These are phyloP conservation scores for Periconia digitata DNA, from an alignment of 2,329 filamentous ascomycete genomes.

Conservation along the genomic window DNA sequence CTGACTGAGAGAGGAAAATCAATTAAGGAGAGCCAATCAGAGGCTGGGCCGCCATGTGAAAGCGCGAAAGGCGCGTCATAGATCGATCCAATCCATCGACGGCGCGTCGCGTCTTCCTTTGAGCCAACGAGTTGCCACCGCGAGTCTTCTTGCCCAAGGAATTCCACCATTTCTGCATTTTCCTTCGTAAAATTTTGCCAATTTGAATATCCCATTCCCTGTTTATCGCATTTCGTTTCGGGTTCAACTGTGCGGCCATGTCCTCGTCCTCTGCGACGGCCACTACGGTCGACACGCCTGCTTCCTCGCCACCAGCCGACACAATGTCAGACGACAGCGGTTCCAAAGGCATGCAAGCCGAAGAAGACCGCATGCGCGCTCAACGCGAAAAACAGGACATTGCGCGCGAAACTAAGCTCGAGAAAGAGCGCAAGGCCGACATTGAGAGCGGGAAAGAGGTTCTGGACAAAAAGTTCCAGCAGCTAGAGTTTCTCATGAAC, in stretches of 20 bases:
- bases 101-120: conserved; percentile 23
- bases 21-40: not conserved
- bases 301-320: conserved; percentile 35
- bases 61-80: conserved; percentile 14
- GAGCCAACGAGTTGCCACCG: conserved; percentile 9
- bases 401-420: conserved; percentile 48
- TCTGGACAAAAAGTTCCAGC: conserved; percentile 55
- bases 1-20: not conserved
- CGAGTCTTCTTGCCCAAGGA: not conserved
- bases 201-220: not conserved
- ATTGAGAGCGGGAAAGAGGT: conserved; percentile 48
- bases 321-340: conserved; percentile 32
- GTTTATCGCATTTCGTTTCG: not conserved
- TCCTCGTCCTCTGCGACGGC: conserved; percentile 24
- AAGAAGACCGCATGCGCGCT: conserved; percentile 50
- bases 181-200: too few relatives aligned
- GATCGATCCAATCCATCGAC: conserved; percentile 12
- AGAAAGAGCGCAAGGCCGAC: conserved; percentile 50
- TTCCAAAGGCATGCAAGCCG: conserved; percentile 46
- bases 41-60: conserved; percentile 23
- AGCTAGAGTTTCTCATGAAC: conserved; percentile 54
- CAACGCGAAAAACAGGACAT: conserved; percentile 48
- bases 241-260: conserved; percentile 16
- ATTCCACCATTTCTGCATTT: not conserved
- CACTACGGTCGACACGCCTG: conserved; percentile 28